Conservation (phyloP, 1,139 yeast species). For the Candida neerlandica region DNA sequence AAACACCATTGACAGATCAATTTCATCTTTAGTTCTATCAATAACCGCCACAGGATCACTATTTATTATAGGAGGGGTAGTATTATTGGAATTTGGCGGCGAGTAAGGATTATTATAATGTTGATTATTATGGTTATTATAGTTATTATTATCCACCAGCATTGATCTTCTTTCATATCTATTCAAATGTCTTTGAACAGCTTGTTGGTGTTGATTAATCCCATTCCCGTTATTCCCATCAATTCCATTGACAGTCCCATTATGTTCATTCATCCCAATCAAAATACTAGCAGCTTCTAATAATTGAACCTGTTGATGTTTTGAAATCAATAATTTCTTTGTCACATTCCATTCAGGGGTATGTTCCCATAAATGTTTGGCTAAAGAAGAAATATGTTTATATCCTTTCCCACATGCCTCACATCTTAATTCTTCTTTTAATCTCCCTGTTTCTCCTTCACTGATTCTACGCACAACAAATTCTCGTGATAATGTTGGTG, state of each 20-base stretch:
- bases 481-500: constrained; percentile 62
- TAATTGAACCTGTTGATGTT: constrained; percentile 88
- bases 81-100: constrained; percentile 7
- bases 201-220: background rate
- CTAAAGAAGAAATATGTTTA: constrained; percentile 78
- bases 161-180: background rate
- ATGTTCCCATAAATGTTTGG: constrained; percentile 78
- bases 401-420: constrained; percentile 92
- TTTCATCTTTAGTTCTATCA: background rate
- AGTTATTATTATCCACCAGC: background rate
- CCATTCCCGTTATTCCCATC: background rate
- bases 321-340: constrained; percentile 75
- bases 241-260: background rate
- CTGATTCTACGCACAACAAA: constrained; percentile 81
- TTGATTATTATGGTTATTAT: background rate
- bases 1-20: background rate
- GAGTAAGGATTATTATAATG: constrained; percentile 10
- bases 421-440: constrained; percentile 81
- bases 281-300: constrained; percentile 86
- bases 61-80: background rate
- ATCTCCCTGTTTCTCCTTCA: constrained; percentile 83
- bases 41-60: background rate
- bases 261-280: constrained; percentile 71
- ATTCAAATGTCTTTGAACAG: constrained; percentile 2
- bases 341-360: constrained; percentile 93